Conservation (phyloP, 805 yeast species). For the Sungouiella thailandica region DNA sequence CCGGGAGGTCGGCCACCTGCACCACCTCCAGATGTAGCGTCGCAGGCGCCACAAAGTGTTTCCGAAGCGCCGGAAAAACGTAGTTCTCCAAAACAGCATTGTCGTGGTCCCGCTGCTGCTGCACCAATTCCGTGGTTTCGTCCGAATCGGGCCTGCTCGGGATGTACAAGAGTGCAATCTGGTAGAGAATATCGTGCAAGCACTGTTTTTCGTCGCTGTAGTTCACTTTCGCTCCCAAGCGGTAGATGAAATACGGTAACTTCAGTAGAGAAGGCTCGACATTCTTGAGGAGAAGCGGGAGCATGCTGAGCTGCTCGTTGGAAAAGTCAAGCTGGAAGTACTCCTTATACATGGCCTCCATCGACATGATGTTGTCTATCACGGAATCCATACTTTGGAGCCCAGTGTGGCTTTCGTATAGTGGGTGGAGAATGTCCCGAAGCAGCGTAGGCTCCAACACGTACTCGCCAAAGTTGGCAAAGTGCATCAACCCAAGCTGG, state of each 20-base stretch:
- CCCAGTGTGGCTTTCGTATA: slow-evolving; percentile 21
- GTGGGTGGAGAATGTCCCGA: slow-evolving; percentile 32
- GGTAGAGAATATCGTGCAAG: slow-evolving; percentile 56
- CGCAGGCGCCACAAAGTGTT: slow-evolving; percentile 60
- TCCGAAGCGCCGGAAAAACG: slow-evolving; percentile 62
- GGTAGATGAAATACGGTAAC: slow-evolving; percentile 60
- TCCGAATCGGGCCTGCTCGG: slow-evolving; percentile 46
- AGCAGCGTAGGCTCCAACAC: slow-evolving; percentile 20
- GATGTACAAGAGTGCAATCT: slow-evolving; percentile 66
- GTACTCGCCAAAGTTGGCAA: slow-evolving; percentile 69
- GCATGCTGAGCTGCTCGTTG: slow-evolving; percentile 34
- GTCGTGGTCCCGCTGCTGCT: slow-evolving; percentile 10
- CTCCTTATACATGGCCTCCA: slow-evolving; percentile 77
- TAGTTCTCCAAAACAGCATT: slow-evolving; percentile 46
- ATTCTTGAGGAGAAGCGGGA: slow-evolving; percentile 68
- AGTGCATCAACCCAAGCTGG: slow-evolving; percentile 72
- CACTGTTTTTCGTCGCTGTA: slow-evolving; percentile 70
- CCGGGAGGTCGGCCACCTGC: slow-evolving; percentile 89
- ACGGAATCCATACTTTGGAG: slow-evolving; percentile 16
- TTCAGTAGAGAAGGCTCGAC: slow-evolving; percentile 61
- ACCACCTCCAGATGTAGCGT: slow-evolving; percentile 50
- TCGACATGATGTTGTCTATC: slow-evolving; percentile 23
- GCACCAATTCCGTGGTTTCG: slow-evolving; percentile 7
- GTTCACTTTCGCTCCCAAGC: slow-evolving; percentile 53
- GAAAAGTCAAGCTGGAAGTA: slow-evolving; percentile 50